Percentiles rank a stretch among this genome's conserved stretches.
Conservation (phyloP, 2,329 filamentous ascomycete species). For the Neospermospora avenae region DNA sequence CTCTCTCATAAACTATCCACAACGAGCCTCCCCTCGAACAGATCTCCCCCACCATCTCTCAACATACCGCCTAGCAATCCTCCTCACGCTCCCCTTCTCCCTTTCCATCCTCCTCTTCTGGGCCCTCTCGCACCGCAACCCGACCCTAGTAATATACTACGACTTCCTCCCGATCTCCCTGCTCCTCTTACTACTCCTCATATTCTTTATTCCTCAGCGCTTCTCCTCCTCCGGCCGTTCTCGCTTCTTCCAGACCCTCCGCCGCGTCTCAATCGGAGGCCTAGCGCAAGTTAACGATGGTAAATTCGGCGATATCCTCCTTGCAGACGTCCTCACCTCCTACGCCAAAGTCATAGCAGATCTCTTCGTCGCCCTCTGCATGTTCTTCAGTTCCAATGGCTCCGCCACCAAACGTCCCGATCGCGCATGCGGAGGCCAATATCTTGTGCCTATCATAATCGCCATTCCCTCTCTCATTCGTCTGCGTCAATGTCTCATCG, state of each 20-base stretch:
- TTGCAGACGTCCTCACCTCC: slow-evolving; percentile 91
- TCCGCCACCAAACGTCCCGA: slow-evolving; percentile 79
- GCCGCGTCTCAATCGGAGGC: slow-evolving; percentile 78
- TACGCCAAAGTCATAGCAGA: slow-evolving; percentile 93
- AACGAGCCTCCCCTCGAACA: slow-evolving; percentile 60
- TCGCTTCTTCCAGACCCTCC: slow-evolving; percentile 71
- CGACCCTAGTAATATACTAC: slow-evolving; percentile 68
- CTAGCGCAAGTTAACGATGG: slow-evolving; percentile 83
- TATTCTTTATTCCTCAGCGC: slow-evolving; percentile 71
- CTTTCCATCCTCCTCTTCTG: slow-evolving; percentile 80
- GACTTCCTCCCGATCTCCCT: slow-evolving; percentile 86
- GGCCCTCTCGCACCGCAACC: slow-evolving; percentile 69
- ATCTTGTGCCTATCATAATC: slow-evolving; percentile 81
- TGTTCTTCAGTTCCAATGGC: slow-evolving; percentile 72
- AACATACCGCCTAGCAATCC: slow-evolving; percentile 78
- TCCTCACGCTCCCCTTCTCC: slow-evolving; percentile 68
- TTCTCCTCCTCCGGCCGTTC: slow-evolving; percentile 68
- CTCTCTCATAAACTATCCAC: slow-evolving; percentile 79
- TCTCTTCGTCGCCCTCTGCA: slow-evolving; percentile 83
- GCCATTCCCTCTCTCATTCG: slow-evolving; percentile 81
- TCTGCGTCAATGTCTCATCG: slow-evolving; percentile 85
- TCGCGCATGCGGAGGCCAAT: slow-evolving; percentile 73
- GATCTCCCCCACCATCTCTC: slow-evolving; percentile 75
- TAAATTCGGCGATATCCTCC: slow-evolving; percentile 89
- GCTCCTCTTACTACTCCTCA: slow-evolving; percentile 66